Percentiles rank a stretch among this genome's conserved stretches.
Evolutionary conservation across 441 rosid genomes (phyloP).

Genomic region (Eruca vesicaria): DNA sequence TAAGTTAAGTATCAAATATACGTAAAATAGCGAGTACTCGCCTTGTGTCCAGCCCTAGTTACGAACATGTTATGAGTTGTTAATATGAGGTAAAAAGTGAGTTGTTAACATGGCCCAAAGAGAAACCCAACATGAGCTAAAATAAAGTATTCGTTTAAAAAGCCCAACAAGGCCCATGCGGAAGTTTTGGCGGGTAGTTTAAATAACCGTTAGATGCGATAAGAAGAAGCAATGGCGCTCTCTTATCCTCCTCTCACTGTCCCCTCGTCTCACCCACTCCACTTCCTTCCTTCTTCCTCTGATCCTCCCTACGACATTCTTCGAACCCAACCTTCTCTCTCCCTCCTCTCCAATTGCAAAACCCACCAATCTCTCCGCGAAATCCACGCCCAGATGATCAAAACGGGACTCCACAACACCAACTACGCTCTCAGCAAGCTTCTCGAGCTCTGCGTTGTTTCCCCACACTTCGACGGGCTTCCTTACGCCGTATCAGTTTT

Average conservation of each 20-base stretch:
- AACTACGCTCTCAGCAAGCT: conserved; percentile 70
- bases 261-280: conserved; percentile 38
- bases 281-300: conserved; percentile 44
- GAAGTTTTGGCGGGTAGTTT: neutral
- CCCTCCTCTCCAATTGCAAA: conserved; percentile 64
- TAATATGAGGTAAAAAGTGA: too few species aligned
- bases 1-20: neutral
- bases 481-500: conserved; percentile 52
- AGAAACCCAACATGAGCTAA: neutral
- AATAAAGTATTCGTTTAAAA: neutral
- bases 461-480: conserved; percentile 52
- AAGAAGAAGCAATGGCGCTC: neutral
- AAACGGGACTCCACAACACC: conserved; percentile 70
- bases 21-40: neutral
- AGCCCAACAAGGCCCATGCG: neutral
- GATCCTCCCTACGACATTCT: conserved; percentile 67
- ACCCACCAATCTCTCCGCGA: conserved; percentile 45
- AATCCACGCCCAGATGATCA: conserved; percentile 60
- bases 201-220: neutral
- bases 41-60: neutral
- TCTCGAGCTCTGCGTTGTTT: conserved; percentile 51
- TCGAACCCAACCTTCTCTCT: conserved; percentile 52
- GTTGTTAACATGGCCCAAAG: too few species aligned
- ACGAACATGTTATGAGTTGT: too few species aligned
- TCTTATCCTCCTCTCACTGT: conserved; percentile 31